A percentile compares a stretch with the other conserved stretches of the same genome.
Conservation (phyloP, 1,284 basidiomycete genomes). For the Heterobasidion occidentale region DNA sequence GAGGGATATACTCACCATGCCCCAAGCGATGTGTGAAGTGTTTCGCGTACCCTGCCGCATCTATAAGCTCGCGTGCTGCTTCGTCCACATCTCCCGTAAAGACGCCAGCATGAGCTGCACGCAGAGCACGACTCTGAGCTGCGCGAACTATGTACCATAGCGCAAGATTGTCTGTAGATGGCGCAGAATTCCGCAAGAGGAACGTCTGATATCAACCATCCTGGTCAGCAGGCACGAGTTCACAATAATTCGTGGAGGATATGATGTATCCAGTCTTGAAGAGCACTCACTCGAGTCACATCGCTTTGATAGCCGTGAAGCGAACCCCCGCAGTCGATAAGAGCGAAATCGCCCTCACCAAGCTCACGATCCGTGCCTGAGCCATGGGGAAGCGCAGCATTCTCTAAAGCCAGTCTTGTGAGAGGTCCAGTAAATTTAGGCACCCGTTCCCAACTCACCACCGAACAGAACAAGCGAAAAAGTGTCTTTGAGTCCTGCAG, state of each 20-base stretch:
- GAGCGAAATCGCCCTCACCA: constrained; percentile 50
- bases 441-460: constrained; percentile 30
- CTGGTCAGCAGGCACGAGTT: background rate
- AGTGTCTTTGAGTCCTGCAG: constrained; percentile 49
- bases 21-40: constrained; percentile 82
- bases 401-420: constrained; percentile 37
- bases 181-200: constrained; percentile 47
- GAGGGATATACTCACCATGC: constrained; percentile 41
- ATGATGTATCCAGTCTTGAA: background rate
- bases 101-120: constrained; percentile 38
- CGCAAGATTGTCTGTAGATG: constrained; percentile 43
- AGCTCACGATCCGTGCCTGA: constrained; percentile 62
- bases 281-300: constrained; percentile 57
- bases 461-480: constrained; percentile 72
- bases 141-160: constrained; percentile 64
- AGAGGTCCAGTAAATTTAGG: background rate
- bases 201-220: constrained; percentile 46
- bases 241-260: background rate
- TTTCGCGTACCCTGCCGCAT: constrained; percentile 34
- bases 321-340: constrained; percentile 72
- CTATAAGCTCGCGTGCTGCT: constrained; percentile 54
- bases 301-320: constrained; percentile 74
- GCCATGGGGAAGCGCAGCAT: constrained; percentile 82
- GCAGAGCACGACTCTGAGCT: constrained; percentile 56
- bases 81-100: constrained; percentile 54